Evolutionary conservation across 768 basidiomycete species (phyloP).

Genomic region (Podaxis mareebaensis): DNA sequence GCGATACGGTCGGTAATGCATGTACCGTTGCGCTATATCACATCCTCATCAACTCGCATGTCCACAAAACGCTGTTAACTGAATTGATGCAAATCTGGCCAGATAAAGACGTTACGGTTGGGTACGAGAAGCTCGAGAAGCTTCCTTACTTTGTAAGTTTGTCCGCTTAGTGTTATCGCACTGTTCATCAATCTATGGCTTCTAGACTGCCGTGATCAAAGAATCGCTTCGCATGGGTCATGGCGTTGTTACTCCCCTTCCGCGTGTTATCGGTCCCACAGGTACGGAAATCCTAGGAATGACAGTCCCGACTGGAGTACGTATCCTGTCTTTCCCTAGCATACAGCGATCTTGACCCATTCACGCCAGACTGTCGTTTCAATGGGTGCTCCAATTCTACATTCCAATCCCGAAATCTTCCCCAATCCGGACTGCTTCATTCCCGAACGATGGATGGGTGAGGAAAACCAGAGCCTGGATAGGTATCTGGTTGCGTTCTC

Average conservation of each 20-base stretch:
- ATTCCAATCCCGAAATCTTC: slow-evolving; percentile 40
- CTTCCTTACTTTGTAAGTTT: slow-evolving; percentile 44
- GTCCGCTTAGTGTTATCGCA: slow-evolving; percentile 5
- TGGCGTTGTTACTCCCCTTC: slow-evolving; percentile 38
- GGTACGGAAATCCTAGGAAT: slow-evolving; percentile 37
- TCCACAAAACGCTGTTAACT: slow-evolving; percentile 29
- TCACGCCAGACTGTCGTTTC: slow-evolving; percentile 39
- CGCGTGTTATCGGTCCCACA: slow-evolving; percentile 38
- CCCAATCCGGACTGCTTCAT: slow-evolving; percentile 38
- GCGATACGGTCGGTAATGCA: slow-evolving; percentile 44
- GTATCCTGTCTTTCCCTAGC: slow-evolving; percentile 3
- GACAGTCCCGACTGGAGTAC: slow-evolving; percentile 39
- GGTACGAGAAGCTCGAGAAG: slow-evolving; percentile 41
- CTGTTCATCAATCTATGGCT: background rate
- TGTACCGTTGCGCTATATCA: slow-evolving; percentile 39
- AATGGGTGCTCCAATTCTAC: slow-evolving; percentile 40
- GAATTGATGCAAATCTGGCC: slow-evolving; percentile 43
- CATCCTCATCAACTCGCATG: slow-evolving; percentile 32
- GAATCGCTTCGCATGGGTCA: slow-evolving; percentile 45
- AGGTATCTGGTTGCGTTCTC: slow-evolving; percentile 43
- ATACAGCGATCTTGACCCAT: background rate
- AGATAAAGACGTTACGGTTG: slow-evolving; percentile 29
- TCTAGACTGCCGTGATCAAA: slow-evolving; percentile 47
- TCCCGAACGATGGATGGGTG: slow-evolving; percentile 45
- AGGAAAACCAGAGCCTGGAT: slow-evolving; percentile 37